Evolutionary conservation across 495 filamentous ascomycete species (phyloP).

Genomic region (Penicillium flavigenum): DNA sequence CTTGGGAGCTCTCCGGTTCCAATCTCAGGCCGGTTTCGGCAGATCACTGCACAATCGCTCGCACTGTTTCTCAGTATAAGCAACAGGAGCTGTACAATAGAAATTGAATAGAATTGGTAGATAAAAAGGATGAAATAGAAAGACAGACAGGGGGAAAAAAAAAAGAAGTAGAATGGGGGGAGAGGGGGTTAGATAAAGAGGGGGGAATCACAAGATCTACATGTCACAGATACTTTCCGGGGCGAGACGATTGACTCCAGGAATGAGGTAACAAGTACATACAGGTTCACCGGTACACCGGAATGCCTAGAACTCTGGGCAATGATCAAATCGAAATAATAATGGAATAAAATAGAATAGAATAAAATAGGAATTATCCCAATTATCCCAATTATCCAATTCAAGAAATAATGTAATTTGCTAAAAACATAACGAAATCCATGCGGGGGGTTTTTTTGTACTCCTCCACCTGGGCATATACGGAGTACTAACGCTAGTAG

Average conservation of each 20-base stretch:
- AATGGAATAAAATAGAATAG: constrained; percentile 3
- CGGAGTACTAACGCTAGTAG: constrained; percentile 3
- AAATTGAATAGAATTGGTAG: constrained; percentile 12
- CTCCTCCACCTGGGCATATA: background rate
- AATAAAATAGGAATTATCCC: constrained; percentile 1
- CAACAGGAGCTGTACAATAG: background rate
- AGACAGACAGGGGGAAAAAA: constrained; percentile 11
- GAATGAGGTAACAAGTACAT: constrained; percentile 32
- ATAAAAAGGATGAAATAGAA: constrained; percentile 8
- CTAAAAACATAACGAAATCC: background rate
- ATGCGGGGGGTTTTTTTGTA: constrained; percentile 3
- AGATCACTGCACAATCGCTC: constrained; percentile 20
- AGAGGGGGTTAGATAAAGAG: constrained; percentile 23
- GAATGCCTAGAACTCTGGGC: background rate
- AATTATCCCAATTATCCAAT: background rate
- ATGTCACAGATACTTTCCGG: constrained; percentile 20
- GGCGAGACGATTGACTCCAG: constrained; percentile 18
- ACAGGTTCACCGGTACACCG: constrained; percentile 29
- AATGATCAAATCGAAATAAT: constrained; percentile 15
- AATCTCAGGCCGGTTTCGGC: constrained; percentile 30
- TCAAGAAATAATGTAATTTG: background rate
- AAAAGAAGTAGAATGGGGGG: constrained; percentile 12
- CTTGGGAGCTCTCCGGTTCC: constrained; percentile 21
- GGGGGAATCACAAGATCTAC: constrained; percentile 18
- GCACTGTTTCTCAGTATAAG: constrained; percentile 5